phyloP scores from a whole-genome alignment of 2,329 filamentous ascomycete genomes.

The Neoarthrinium moseri region DNA sequence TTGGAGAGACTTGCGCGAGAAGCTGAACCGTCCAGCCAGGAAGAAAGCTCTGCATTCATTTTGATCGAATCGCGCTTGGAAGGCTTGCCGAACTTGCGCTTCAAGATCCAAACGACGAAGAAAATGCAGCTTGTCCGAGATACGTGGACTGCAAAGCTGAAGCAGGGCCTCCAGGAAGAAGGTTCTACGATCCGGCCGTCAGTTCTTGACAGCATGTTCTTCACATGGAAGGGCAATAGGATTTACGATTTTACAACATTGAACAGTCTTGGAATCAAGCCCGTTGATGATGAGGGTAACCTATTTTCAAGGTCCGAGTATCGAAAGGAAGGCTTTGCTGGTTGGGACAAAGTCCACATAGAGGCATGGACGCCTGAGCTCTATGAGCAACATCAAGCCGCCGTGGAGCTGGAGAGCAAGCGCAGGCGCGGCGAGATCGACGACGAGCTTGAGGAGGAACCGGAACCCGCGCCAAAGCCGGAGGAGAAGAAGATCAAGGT shows the following conservation, averaged over 20 bases:
- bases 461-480: slow-evolving; percentile 13
- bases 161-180: slow-evolving; percentile 42
- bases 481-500: slow-evolving; percentile 44
- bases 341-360: slow-evolving; percentile 64
- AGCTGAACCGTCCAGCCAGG: slow-evolving; percentile 32
- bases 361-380: slow-evolving; percentile 73
- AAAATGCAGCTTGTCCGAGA: slow-evolving; percentile 64
- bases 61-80: slow-evolving; percentile 68
- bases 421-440: slow-evolving; percentile 41
- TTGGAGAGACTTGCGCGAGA: slow-evolving; percentile 20
- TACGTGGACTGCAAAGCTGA: slow-evolving; percentile 68
- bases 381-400: slow-evolving; percentile 46
- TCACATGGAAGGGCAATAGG: slow-evolving; percentile 75
- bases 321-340: slow-evolving; percentile 41
- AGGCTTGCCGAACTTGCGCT: slow-evolving; percentile 57
- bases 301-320: slow-evolving; percentile 33
- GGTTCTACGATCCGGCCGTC: slow-evolving; percentile 29
- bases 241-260: slow-evolving; percentile 78
- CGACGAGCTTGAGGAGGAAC: slow-evolving; percentile 23
- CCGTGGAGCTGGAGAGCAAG: slow-evolving; percentile 47
- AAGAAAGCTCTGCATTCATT: no score
- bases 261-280: slow-evolving; percentile 61
- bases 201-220: slow-evolving; percentile 57
- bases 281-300: slow-evolving; percentile 38
- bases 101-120: slow-evolving; percentile 67